Evolutionary conservation across 2,329 filamentous ascomycete genomes (phyloP).

Genomic region (Ustulina deusta): DNA sequence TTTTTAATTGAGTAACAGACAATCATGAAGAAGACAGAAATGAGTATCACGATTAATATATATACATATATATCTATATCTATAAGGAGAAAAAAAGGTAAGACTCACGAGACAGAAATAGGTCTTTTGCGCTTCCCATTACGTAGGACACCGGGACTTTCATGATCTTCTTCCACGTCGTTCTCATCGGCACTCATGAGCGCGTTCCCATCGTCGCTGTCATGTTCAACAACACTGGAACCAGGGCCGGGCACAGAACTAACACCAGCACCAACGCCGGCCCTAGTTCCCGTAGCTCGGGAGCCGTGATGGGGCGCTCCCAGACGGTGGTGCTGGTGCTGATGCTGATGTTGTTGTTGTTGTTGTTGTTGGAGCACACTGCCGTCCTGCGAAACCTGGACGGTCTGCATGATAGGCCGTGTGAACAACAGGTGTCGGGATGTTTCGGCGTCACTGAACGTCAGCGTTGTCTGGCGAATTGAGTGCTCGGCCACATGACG

Average conservation of each 20-base stretch:
- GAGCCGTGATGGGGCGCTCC: constrained; percentile 44
- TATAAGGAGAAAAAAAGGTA: constrained; percentile 7
- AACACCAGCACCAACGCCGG: neutral
- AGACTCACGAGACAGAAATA: constrained; percentile 68
- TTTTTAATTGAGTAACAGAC: neutral
- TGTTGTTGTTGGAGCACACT: constrained; percentile 34
- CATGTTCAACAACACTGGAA: constrained; percentile 48
- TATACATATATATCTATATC: neutral
- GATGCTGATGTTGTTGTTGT: constrained; percentile 13
- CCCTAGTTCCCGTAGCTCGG: constrained; percentile 37
- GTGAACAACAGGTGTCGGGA: constrained; percentile 17
- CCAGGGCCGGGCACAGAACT: no score
- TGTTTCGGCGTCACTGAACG: constrained; percentile 23
- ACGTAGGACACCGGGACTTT: constrained; percentile 54
- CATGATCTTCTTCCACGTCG: constrained; percentile 50
- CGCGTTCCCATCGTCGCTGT: constrained; percentile 62
- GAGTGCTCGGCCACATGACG: constrained; percentile 46
- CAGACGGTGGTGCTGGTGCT: constrained; percentile 15
- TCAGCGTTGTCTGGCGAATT: constrained; percentile 20
- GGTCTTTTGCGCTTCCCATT: constrained; percentile 70
- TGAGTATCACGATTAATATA: neutral
- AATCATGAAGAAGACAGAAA: neutral
- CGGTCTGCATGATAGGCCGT: constrained; percentile 42
- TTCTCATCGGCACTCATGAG: constrained; percentile 59
- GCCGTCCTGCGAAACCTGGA: constrained; percentile 44